Evolutionary conservation across 345 rosid genomes (phyloP), one percentile per base, ranked within the genome.

Genomic region (Triadica sebifera): DNA sequence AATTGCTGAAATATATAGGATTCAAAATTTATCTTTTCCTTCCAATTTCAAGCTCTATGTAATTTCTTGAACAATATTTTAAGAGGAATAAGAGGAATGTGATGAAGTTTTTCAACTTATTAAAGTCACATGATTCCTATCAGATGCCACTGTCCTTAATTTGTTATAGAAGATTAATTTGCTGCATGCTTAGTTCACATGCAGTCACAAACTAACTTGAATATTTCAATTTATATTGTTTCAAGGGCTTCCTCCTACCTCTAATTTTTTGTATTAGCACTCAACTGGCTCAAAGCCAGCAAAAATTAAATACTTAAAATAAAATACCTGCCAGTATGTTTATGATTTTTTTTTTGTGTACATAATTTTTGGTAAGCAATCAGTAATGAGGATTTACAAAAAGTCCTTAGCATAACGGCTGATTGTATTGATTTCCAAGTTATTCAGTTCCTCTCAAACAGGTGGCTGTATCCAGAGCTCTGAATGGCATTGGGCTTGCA

Each of bases 391-490:
- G 4, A 24, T 12, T 15, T 66, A 47, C 24, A 16, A 49, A 6
- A n/a, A 15, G 25, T 61, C 58, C 49, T 7, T 17, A 41, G 45
- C 65, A 55, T 51, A 46, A 51, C 50, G 13, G 70, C 71, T 62
- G 65, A 76, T 45, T 41, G 7, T 73, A 41, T 66, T 73, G 45
- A 41, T 72, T 47, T 74, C 58, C 59, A 72, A 72, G 43, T 71
- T 38, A 50, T 64, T 79, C 53, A 66, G 74, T 72, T 70, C 56
- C 22, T 47, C 29, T 61, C 41, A 29, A 77, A 69, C 60, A 64
- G 75, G 75, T 69, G 61, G 78, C 78, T 38, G 56, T 79, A 24
- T 74, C 78, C 10, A 64, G 78, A 53, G 78, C 82, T 56, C 22
- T 74, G 59, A 74, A 64, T 45, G 78, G 82, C 2, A 38, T 65